Conservation (phyloP, 2,329 filamentous ascomycete genomes). For the Aspergillaceae sp. region DNA sequence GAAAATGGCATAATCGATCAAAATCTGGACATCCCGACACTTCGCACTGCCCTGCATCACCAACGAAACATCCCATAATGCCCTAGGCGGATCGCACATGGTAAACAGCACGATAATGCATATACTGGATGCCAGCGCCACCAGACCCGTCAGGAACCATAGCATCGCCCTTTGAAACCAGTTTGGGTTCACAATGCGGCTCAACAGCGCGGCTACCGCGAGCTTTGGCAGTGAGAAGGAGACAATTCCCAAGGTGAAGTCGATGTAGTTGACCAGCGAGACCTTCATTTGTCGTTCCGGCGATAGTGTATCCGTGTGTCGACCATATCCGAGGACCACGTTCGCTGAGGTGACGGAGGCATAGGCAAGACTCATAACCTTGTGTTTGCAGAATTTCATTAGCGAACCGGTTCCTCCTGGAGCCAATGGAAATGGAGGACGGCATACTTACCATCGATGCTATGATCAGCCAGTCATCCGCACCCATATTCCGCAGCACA, state of each 20-base stretch:
- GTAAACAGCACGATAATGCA: slow-evolving; percentile 37
- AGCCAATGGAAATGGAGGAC: too few relatives aligned
- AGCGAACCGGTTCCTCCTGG: too few relatives aligned
- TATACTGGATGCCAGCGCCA: slow-evolving; percentile 22
- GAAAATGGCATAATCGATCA: slow-evolving; percentile 35
- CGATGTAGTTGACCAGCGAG: slow-evolving; percentile 16
- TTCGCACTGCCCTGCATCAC: slow-evolving; percentile 18
- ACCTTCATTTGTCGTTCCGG: slow-evolving; percentile 20
- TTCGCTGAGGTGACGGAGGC: background rate
- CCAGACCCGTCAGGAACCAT: slow-evolving; percentile 22
- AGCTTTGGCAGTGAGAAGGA: slow-evolving; percentile 23
- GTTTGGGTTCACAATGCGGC: slow-evolving; percentile 19
- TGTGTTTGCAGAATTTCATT: background rate
- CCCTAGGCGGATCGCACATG: slow-evolving; percentile 33
- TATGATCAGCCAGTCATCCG: slow-evolving; percentile 33
- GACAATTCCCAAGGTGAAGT: slow-evolving; percentile 21
- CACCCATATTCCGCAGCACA: slow-evolving; percentile 24
- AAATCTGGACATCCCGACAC: slow-evolving; percentile 29
- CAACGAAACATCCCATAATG: slow-evolving; percentile 31
- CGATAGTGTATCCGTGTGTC: slow-evolving; percentile 28
- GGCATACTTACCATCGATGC: slow-evolving; percentile 21
- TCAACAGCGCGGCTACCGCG: slow-evolving; percentile 19
- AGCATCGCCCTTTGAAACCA: slow-evolving; percentile 9
- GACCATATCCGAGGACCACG: slow-evolving; percentile 29
- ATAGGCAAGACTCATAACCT: slow-evolving; percentile 22